phyloP scores from a whole-genome alignment of 352 stramenopile genomes.

The Thalassiosira mediterranea region DNA sequence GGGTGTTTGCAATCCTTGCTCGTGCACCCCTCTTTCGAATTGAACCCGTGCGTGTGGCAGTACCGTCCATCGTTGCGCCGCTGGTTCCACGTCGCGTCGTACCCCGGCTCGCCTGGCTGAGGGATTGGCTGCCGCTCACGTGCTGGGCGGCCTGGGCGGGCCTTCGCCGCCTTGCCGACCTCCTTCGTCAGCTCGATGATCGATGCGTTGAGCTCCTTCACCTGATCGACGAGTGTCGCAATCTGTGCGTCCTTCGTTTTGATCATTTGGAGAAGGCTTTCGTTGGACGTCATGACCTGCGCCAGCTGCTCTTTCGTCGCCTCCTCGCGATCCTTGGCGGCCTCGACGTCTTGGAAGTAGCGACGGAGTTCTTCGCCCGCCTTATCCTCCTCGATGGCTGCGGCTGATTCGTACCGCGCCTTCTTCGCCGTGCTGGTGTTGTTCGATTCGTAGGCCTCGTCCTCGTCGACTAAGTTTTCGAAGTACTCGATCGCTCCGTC shows the following conservation, averaged over 20 bases:
- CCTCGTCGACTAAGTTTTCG: not conserved
- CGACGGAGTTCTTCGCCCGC: not conserved
- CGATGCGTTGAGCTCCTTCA: too few relatives aligned
- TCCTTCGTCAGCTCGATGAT: not conserved
- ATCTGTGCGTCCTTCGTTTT: not conserved
- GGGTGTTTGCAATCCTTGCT: not conserved
- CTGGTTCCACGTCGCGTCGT: not conserved
- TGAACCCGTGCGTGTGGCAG: not conserved
- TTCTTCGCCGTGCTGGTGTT: not conserved
- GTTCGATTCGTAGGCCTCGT: constrained; percentile 7
- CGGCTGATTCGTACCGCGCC: not conserved
- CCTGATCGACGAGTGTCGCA: not conserved
- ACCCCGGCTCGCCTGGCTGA: too few relatives aligned
- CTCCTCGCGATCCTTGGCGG: not conserved
- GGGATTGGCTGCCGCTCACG: too few relatives aligned
- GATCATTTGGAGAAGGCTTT: not conserved
- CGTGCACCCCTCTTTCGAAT: not conserved
- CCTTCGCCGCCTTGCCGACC: not conserved
- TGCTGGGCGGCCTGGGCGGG: too few relatives aligned
- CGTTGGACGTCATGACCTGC: not conserved
- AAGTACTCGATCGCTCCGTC: not conserved
- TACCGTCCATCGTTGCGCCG: not conserved
- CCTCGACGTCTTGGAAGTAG: not conserved
- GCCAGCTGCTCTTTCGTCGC: not conserved
- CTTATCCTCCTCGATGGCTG: not conserved